Percentiles rank a stretch among this genome's conserved stretches.
phyloP scores from a whole-genome alignment of 129 eudicot species.

The Pulicaria dysenterica region DNA sequence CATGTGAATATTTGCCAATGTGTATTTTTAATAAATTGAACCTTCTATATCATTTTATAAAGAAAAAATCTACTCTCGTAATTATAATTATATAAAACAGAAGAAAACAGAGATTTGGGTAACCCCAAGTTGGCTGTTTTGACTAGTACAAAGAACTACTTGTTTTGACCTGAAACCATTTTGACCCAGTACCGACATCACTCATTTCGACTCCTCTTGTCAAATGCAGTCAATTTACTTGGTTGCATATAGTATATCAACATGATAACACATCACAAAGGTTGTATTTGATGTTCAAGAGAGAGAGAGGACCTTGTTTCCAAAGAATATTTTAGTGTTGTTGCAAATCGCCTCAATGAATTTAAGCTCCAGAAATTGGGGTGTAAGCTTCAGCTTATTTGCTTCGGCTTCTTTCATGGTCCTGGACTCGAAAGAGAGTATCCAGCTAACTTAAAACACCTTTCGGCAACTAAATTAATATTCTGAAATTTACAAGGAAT shows the following conservation, averaged over 20 bases:
- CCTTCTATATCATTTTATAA: neutral
- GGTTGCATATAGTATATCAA: neutral
- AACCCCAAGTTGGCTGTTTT: neutral
- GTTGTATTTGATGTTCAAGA: constrained; percentile 2
- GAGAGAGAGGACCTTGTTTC: constrained; percentile 61
- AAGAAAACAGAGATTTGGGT: neutral
- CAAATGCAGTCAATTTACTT: neutral
- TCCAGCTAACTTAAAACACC: constrained; percentile 5
- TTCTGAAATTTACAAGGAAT: neutral
- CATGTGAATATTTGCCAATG: neutral
- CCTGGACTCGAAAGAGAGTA: constrained; percentile 43
- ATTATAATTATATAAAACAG: neutral
- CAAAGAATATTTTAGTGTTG: constrained; percentile 80
- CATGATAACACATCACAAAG: neutral
- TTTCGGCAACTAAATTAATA: neutral
- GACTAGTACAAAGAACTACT: neutral
- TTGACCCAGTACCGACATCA: neutral
- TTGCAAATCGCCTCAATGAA: constrained; percentile 80
- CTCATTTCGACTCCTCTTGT: neutral
- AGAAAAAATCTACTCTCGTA: neutral
- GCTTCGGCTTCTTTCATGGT: constrained; percentile 92
- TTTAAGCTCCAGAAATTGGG: constrained; percentile 75
- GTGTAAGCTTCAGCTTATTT: constrained; percentile 81
- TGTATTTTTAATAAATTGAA: neutral
- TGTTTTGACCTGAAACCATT: neutral